Base-by-base conservation (phyloP, 2,329 filamentous ascomycete genomes). In the Trichophyton rubrum region DNA sequence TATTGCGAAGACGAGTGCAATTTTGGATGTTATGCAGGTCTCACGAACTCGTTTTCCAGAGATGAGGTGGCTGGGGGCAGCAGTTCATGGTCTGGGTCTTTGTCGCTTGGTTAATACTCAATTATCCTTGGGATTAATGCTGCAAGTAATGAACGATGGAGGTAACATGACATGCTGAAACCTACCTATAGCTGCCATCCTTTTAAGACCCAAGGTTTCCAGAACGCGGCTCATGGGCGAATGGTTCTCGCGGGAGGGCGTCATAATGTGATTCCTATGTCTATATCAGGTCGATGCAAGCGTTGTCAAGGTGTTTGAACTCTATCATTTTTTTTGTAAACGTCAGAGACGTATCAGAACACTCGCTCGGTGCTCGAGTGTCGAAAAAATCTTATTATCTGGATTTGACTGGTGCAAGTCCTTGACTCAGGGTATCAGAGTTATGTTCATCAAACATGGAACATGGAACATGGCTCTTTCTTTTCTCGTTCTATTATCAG, bases 61-160 rank as follows among this genome's bases (percentile, higher is more conserved):
- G 51, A 35, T 51, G 30, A 55, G 51, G 51, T 35, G 24, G 51
- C 51, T 17, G 13, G 51, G 51, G 33, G 9, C 33, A 38, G 51
- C 11, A 35, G 51, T 55, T 55, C 51, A 55, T 55, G 51, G 22
- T 2, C 27, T 20, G n/a, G 33, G 33, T 38, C 51, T 35, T 3
- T 33, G 13, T 55, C 51, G 51, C 51, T 55, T 55, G 24, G 20
- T 55, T 38, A 38, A 55, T 35, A 55, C 51, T 55, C 33, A 20
- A 55, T 55, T 27, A 55, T 55, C 51, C 51, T 55, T 17, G 51
- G n/a, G 20, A 38, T 55, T 55, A 55, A 55, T 35, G 27, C 51
- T 55, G 24, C 51, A 55, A 35, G 51, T 55, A 55, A 55, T 55
- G 51, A 55, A 55, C 51, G 51, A 33, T 55, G 22, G 43, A 47